These are phyloP conservation scores for Cordyceps tenuipes DNA, from an alignment of 2,329 filamentous ascomycete species.

Conservation along the genomic window DNA sequence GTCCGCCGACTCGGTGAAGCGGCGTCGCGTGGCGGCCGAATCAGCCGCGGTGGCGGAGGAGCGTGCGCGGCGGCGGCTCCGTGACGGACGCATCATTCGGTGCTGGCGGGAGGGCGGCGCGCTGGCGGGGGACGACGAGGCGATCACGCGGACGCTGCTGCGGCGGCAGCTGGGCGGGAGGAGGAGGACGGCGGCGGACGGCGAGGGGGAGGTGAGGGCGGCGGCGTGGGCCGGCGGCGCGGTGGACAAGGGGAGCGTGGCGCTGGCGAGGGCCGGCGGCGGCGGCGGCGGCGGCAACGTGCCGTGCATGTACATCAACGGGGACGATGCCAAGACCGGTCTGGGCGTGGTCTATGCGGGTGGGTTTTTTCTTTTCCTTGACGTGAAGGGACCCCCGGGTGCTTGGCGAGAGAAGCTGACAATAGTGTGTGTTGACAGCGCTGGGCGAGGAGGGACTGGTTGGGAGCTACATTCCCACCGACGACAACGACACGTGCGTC, in stretches of 20 bases:
- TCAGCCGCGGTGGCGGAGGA: conserved; percentile 20
- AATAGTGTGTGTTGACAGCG: conserved; percentile 18
- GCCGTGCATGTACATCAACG: conserved; percentile 32
- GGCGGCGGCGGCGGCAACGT: conserved; percentile 29
- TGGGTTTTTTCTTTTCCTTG: conserved; percentile 29
- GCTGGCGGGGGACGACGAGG: conserved; percentile 27
- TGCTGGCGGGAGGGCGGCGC: conserved; percentile 25
- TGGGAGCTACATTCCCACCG: conserved; percentile 34
- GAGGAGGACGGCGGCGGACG: background rate
- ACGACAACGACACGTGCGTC: conserved; percentile 33
- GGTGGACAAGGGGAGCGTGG: conserved; percentile 31
- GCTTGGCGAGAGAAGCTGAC: too few species aligned
- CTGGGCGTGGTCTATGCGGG: conserved; percentile 36
- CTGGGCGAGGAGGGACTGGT: conserved; percentile 27
- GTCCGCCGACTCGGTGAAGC: conserved; percentile 50
- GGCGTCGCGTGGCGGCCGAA: conserved; percentile 39
- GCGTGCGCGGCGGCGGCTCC: conserved; percentile 24
- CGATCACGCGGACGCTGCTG: conserved; percentile 22
- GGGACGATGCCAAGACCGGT: conserved; percentile 30
- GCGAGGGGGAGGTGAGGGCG: conserved; percentile 19
- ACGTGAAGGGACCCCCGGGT: too few species aligned
- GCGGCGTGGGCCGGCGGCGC: conserved; percentile 32
- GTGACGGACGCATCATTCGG: conserved; percentile 30
- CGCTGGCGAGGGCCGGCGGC: conserved; percentile 25
- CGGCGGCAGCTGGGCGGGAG: conserved; percentile 18